Percentiles rank a stretch among this genome's conserved stretches.
Evolutionary conservation across 2,329 filamentous ascomycete genomes (phyloP).

Genomic region (Fusarium verticillioides): DNA sequence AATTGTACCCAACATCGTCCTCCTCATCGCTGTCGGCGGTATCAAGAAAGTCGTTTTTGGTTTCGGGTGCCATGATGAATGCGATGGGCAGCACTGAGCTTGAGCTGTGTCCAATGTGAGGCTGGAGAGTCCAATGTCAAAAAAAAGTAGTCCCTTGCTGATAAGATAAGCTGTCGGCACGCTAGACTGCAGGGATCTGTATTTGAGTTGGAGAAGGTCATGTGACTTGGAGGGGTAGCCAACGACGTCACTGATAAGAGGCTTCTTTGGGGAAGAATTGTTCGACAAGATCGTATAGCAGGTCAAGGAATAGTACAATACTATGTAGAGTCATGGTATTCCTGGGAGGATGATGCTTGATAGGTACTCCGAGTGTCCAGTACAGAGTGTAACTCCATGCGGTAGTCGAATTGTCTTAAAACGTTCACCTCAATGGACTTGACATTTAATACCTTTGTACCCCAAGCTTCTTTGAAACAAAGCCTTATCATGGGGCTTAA

Average conservation of each 20-base stretch:
- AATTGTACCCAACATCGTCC: slow-evolving; percentile 70
- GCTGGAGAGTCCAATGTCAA: slow-evolving; percentile 11
- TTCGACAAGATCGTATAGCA: background rate
- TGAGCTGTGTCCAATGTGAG: slow-evolving; percentile 9
- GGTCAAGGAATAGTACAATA: background rate
- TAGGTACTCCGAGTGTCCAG: too few species aligned
- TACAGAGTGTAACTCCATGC: too few species aligned
- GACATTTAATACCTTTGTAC: background rate
- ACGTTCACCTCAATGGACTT: background rate
- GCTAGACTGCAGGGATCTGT: background rate
- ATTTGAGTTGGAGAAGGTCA: slow-evolving; percentile 9
- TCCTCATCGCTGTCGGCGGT: slow-evolving; percentile 69
- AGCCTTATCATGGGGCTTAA: background rate
- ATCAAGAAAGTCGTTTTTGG: slow-evolving; percentile 78
- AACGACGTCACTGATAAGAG: slow-evolving; percentile 30
- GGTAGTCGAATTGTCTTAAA: too few species aligned
- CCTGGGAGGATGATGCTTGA: background rate
- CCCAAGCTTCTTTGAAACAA: background rate
- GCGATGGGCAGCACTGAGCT: slow-evolving; percentile 8
- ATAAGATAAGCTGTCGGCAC: slow-evolving; percentile 40
- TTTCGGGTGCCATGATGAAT: slow-evolving; percentile 70
- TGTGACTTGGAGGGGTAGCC: slow-evolving; percentile 34
- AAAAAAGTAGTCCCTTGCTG: slow-evolving; percentile 42
- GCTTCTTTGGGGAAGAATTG: background rate
- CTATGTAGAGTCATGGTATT: background rate